A percentile compares a stretch with the other conserved stretches of the same genome.
phyloP scores from a whole-genome alignment of 129 eudicot species.

The Chrysanthemum lavandulifolium region DNA sequence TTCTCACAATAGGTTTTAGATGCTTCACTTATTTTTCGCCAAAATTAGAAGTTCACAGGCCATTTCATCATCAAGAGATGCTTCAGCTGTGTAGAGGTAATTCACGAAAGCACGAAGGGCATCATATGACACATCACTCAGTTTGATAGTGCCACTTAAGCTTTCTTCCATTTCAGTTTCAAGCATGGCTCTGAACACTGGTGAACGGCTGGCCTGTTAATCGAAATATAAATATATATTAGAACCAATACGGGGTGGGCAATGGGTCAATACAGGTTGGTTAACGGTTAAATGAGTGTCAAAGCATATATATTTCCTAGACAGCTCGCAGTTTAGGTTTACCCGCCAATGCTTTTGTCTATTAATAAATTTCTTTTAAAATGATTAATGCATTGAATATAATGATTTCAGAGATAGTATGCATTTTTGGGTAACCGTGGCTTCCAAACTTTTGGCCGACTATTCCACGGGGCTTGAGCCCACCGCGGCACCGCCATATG shows the following conservation, averaged over 20 bases:
- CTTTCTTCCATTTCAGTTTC: conserved; percentile 96
- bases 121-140: conserved; percentile 80
- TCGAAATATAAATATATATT: not conserved
- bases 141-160: conserved; percentile 86
- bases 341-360: no score
- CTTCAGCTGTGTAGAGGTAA: conserved; percentile 90
- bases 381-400: no score
- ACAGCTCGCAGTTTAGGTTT: no score
- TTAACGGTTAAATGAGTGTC: no score
- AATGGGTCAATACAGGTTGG: no score
- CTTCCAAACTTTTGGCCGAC: no score
- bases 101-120: conserved; percentile 77
- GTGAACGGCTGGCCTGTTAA: conserved; percentile 85
- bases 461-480: no score
- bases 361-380: no score
- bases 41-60: conserved; percentile 79
- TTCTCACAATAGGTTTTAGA: conserved; percentile 84
- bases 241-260: not conserved
- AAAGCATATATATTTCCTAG: no score
- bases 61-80: conserved; percentile 78
- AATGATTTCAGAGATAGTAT: no score
- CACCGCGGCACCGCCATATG: no score
- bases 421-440: no score
- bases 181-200: conserved; percentile 94
- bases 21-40: conserved; percentile 91